Base-by-base conservation (phyloP, 192 early-diverging fungal genomes). In the Coemansia sp. region DNA sequence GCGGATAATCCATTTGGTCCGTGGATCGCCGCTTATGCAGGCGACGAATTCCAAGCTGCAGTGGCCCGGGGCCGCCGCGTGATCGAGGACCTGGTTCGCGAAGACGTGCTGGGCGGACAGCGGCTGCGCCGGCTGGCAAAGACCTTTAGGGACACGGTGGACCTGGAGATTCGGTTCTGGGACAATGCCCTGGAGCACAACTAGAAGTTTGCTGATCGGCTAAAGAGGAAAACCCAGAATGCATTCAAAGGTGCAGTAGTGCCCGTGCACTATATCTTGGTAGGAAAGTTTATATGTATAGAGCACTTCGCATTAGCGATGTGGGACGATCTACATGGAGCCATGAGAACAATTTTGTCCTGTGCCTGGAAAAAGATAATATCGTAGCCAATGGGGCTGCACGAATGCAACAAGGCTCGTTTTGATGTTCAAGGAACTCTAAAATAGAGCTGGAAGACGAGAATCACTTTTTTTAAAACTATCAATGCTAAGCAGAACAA, bases 1-100 rank as follows among this genome's bases (percentile, higher is more conserved):
- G 81, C 87, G 50, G 86, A 80, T 6, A 94, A 94, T 70, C 85
- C 84, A 40, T 94, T 90, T 73, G 90, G 87, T 86, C 65, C 65
- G 36, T 94, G 92, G 92, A 88, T 92, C 37, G 52, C 61, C 23
- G 88, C 78, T 64, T 94, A 94, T 61, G 79, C 79, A 13, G 78
- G 70, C 19, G 75, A 53, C 12, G 80, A 86, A 35, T 94, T 85
- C 57, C 92, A 94, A 62, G 60, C 21, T 2, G 85, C 87, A 10
- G 85, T 87, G 2, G 48, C 18, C 1, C 64, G 72, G 40, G 88
- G 85, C 20, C 77, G 81, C 56, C 72, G 73, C 74, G 60, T 72
- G 68, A 68, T 68, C 36, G 50, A 52, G 50, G 39, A 28, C 50
- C 44, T 65, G 19, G 50, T 40, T 38, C 72, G 51, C 45, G 21